Evolutionary conservation across 169 alveolate species (phyloP), one percentile per base, ranked within the genome.

Genomic region (Cryptosporidium tyzzeri): DNA sequence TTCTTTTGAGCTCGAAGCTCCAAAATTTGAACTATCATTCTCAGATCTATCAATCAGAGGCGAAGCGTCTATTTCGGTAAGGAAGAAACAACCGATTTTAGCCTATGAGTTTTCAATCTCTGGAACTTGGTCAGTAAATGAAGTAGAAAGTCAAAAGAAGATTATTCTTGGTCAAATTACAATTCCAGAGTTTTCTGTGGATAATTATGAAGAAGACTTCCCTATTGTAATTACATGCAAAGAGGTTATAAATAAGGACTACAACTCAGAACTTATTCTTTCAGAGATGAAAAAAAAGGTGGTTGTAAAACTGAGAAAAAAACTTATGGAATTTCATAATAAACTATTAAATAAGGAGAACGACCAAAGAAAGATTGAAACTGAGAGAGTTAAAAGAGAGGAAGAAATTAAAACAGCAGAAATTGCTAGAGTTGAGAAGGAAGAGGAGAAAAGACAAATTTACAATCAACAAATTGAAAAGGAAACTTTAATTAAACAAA

Each of bases 241-340:
- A 26, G 75, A 80, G 3, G 35, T 61, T 21, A 5, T 16, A 8
- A 55, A 58, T 41, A 73, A 35, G 23, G 39, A 18, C 21, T 73
- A 41, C 23, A 51, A 21, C 31, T 45, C 69, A 33, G 59, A 61
- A 8, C 16, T 26, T 2, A 18, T 80, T 21, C 35, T 80, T 39
- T 31, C 39, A 10, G 80, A 80, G 39, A 14, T 80, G 12, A 80
- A 80, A 62, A 80, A 80, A 31, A 58, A 65, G 8, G 41, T 44
- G 5, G 45, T 61, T 9, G n/a, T 33, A 2, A 65, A 92, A 33
- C 33, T 75, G 48, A 50, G 91, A 14, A 58, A 33, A 48, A 53
- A 86, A 80, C 70, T 84, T 33, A 61, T 65, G 84, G 70, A 65
- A 53, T 70, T 87, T 84, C 85, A 92, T 55, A 12, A 41, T n/a